These are phyloP conservation scores for Exsudoporus frostii DNA, from an alignment of 768 basidiomycete species.

Conservation along the genomic window DNA sequence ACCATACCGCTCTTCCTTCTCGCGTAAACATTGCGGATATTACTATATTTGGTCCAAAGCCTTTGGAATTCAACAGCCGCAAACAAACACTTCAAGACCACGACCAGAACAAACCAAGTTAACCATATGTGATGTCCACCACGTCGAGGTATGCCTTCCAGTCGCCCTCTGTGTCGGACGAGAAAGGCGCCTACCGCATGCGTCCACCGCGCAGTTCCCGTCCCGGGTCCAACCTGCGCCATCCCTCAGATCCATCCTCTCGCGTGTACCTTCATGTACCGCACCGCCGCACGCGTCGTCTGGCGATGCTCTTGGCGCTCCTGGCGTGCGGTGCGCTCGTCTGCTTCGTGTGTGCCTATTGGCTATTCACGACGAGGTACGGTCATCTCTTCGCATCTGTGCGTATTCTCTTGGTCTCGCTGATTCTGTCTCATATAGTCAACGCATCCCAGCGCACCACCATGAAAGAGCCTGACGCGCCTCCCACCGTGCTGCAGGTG, in stretches of 20 bases:
- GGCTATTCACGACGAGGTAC: constrained; percentile 64
- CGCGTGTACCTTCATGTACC: constrained; percentile 8
- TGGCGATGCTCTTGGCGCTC: constrained; percentile 44
- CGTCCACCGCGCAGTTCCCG: constrained; percentile 39
- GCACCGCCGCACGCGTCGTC: constrained; percentile 29
- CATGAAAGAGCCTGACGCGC: not conserved
- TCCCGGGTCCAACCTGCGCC: constrained; percentile 19
- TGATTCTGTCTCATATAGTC: constrained; percentile 13
- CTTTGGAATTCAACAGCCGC: constrained; percentile 14
- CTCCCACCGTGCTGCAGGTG: not conserved
- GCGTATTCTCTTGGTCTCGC: constrained; percentile 18
- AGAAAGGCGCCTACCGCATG: constrained; percentile 66
- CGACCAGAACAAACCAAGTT: not conserved
- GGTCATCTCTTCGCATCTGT: constrained; percentile 24
- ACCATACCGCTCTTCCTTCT: not conserved
- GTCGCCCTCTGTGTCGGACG: constrained; percentile 64
- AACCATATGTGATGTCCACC: constrained; percentile 4
- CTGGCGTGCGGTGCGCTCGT: constrained; percentile 47
- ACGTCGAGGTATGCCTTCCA: constrained; percentile 25
- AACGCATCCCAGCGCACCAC: constrained; percentile 16
- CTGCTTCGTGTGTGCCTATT: constrained; percentile 61
- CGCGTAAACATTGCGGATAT: too few relatives aligned
- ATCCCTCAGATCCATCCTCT: constrained; percentile 9
- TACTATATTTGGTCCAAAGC: not conserved
- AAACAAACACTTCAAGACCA: constrained; percentile 11